These are phyloP conservation scores for Colletotrichum coccodes DNA, from an alignment of 2,329 filamentous ascomycete genomes.

Conservation along the genomic window DNA sequence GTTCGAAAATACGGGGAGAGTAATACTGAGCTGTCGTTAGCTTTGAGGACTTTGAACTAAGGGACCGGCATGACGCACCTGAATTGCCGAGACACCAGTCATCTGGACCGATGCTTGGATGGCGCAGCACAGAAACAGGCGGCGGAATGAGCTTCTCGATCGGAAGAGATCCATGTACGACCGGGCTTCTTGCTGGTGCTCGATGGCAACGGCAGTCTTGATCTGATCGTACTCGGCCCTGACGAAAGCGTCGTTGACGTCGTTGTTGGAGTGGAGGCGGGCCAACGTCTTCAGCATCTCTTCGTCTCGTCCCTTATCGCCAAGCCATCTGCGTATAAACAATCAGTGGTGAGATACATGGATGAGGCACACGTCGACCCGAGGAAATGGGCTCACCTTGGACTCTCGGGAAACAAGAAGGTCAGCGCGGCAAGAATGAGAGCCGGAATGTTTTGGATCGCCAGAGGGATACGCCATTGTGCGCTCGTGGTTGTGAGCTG, in stretches of 20 bases:
- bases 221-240: constrained; percentile 69
- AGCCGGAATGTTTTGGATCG: constrained; percentile 77
- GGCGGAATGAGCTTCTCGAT: constrained; percentile 70
- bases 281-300: constrained; percentile 74
- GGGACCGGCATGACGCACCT: constrained; percentile 67
- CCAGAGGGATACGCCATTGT: constrained; percentile 57
- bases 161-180: constrained; percentile 76
- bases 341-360: not conserved
- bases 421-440: constrained; percentile 73
- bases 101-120: constrained; percentile 80
- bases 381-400: constrained; percentile 41
- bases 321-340: constrained; percentile 68
- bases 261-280: constrained; percentile 74
- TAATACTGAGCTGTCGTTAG: constrained; percentile 61
- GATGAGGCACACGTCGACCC: not conserved
- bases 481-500: constrained; percentile 40
- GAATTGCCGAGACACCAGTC: constrained; percentile 75
- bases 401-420: constrained; percentile 74
- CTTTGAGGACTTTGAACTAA: not conserved
- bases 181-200: constrained; percentile 76
- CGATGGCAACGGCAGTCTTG: constrained; percentile 69
- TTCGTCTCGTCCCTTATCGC: constrained; percentile 73
- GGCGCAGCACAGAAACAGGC: constrained; percentile 74
- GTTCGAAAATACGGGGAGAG: constrained; percentile 71
- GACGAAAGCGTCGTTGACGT: constrained; percentile 66